Percentiles rank a stretch among this genome's conserved stretches.
These are phyloP conservation scores for Dysphania ambrosioides DNA, from an alignment of 148 eudicot genomes.

Conservation along the genomic window DNA sequence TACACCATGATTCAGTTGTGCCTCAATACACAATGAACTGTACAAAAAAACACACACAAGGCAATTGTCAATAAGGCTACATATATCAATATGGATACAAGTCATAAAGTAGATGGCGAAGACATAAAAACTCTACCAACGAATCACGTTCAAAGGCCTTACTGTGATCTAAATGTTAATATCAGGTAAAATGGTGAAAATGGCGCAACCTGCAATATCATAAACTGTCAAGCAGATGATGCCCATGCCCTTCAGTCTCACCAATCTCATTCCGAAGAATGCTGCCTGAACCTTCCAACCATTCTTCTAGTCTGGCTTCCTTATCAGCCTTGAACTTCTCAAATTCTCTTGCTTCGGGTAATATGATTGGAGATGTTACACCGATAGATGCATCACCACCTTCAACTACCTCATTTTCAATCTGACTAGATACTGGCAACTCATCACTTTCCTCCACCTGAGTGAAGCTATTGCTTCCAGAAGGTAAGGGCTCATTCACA, in stretches of 20 bases:
- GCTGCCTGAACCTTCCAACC: slow-evolving; percentile 47
- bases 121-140: too few species aligned
- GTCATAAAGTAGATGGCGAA: too few species aligned
- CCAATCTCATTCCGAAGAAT: neutral
- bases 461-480: slow-evolving; percentile 15
- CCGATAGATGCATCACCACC: slow-evolving; percentile 20
- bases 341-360: slow-evolving; percentile 34
- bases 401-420: slow-evolving; percentile 33
- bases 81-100: too few species aligned
- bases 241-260: neutral
- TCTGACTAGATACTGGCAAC: slow-evolving; percentile 38
- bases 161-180: neutral
- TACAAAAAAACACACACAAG: neutral
- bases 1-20: neutral
- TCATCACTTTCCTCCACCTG: slow-evolving; percentile 32
- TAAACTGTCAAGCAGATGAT: slow-evolving; percentile 20
- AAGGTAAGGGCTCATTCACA: slow-evolving; percentile 24
- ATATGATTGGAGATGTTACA: neutral
- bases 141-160: neutral
- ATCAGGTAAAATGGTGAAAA: neutral
- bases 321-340: slow-evolving; percentile 65
- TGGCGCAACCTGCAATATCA: slow-evolving; percentile 15
- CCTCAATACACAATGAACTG: neutral
- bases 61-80: neutral
- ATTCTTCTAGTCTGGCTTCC: slow-evolving; percentile 70